Evolutionary conservation across 805 yeast species (phyloP), one percentile per base, ranked within the genome.

Genomic region (Candida mattraensis): DNA sequence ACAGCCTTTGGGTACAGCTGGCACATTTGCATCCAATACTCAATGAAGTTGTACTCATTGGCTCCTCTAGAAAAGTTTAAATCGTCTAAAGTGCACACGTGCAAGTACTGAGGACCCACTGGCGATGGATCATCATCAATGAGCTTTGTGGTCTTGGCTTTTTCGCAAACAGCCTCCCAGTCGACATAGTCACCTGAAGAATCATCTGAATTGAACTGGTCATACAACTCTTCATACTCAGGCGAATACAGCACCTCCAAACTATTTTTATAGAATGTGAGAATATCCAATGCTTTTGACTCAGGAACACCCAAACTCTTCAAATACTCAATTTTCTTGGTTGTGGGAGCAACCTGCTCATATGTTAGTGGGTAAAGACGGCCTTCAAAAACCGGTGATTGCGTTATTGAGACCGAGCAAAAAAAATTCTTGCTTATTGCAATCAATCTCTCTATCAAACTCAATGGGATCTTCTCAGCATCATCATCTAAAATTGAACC

Each of bases 371-470:
- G 69, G 52, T 51, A 67, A 25, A 64, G 47, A 24, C 56, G 45
- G 18, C 69, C 70, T 27, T 60, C 63, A 24, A 51, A 60, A 6
- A 51, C 60, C 7, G 59, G 58, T 4, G 56, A 50, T 14, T 51
- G 58, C 3, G 58, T 56, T 15, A 67, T 70, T 5, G 66, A 60
- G n/a, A 56, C 54, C 1, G 58, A 51, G 7, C 57, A 56, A 44
- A 63, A 74, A 1, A 70, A 60, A 30, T 67, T 63, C 30, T 66
- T 67, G 19, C 74, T 53, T 26, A 79, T 61, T 3, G 63, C 54
- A 12, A 77, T 56, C 1, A 77, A 34, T 39, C 70, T 72, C 18
- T 72, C 73, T 29, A 75, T 60, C 4, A 78, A 60, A 1, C 45
- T 43, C 9, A 53, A 31, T 0, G 75, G 70, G 21, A 69, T 48